Percentiles rank a stretch among this genome's conserved stretches.
These are phyloP conservation scores for Metarhizium anisopliae DNA, from an alignment of 2,329 filamentous ascomycete species.

Conservation along the genomic window DNA sequence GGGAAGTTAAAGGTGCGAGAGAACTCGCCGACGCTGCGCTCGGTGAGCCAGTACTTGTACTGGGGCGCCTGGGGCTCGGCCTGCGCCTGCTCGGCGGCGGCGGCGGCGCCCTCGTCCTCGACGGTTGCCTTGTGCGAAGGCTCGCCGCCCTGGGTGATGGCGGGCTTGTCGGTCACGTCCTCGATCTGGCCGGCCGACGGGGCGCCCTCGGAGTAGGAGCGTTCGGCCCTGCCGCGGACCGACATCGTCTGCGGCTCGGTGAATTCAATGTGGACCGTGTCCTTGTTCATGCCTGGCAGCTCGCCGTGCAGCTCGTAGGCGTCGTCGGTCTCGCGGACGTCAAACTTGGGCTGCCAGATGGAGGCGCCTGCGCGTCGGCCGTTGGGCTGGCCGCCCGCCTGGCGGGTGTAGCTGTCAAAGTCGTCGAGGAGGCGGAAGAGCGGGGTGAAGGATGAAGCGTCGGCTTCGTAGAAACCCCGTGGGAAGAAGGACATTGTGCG, in stretches of 20 bases:
- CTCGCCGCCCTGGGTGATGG: conserved; percentile 27
- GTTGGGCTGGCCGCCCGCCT: conserved; percentile 9
- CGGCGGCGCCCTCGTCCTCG: conserved; percentile 38
- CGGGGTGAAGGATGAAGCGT: conserved; percentile 38
- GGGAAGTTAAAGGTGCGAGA: conserved; percentile 58
- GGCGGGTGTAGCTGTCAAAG: conserved; percentile 41
- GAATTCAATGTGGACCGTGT: conserved; percentile 66
- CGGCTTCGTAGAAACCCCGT: conserved; percentile 38
- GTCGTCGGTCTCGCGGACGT: conserved; percentile 56
- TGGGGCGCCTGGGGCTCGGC: conserved; percentile 8
- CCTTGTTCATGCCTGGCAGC: conserved; percentile 62
- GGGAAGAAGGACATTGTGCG: conserved; percentile 54
- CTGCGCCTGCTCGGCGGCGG: conserved; percentile 13
- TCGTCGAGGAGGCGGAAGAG: conserved; percentile 52
- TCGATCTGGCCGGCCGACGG: conserved; percentile 33
- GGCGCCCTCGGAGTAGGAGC: conserved; percentile 40
- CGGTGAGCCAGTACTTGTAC: conserved; percentile 56
- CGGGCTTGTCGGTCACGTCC: conserved; percentile 16
- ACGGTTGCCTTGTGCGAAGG: conserved; percentile 46
- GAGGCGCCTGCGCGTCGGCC: conserved; percentile 17
- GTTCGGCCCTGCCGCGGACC: conserved; percentile 58
- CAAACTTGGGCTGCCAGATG: conserved; percentile 61
- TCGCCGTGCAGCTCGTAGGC: conserved; percentile 68
- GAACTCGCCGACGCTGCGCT: conserved; percentile 56
- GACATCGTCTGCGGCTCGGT: conserved; percentile 60